Percentiles rank a stretch among this genome's conserved stretches.
Conservation (phyloP, 345 rosid genomes). For the Excoecaria cochinchinensis region DNA sequence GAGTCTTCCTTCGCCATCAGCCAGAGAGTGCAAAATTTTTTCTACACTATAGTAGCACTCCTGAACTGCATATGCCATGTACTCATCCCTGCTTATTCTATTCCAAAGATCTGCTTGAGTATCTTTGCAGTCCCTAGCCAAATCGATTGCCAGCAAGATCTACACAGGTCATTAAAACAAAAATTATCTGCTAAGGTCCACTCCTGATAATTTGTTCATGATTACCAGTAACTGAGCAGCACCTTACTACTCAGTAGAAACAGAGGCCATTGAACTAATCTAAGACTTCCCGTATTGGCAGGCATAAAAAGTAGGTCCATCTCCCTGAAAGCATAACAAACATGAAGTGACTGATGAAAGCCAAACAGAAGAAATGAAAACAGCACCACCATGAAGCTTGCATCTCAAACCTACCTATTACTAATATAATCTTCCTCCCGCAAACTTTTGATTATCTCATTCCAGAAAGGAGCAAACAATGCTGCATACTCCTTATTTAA, state of each 20-base stretch:
- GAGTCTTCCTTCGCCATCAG: constrained; percentile 88
- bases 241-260: constrained; percentile 99
- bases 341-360: not conserved
- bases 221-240: constrained; percentile 17
- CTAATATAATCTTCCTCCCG: constrained; percentile 96
- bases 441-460: constrained; percentile 89
- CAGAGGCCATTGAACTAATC: constrained; percentile 97
- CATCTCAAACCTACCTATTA: constrained; percentile 54
- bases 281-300: constrained; percentile 86
- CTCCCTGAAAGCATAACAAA: constrained; percentile 56
- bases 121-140: constrained; percentile 92
- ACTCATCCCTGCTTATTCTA: constrained; percentile 83
- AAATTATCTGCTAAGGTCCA: not conserved
- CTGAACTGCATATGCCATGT: constrained; percentile 94
- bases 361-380: constrained; percentile 13
- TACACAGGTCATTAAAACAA: constrained; percentile 29
- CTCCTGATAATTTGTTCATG: not conserved
- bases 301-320: constrained; percentile 94
- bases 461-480: constrained; percentile 97
- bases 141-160: constrained; percentile 90
- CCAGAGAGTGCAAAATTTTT: constrained; percentile 74
- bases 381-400: constrained; percentile 12
- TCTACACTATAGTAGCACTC: constrained; percentile 92
- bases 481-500: constrained; percentile 76
- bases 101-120: constrained; percentile 76